Evolutionary conservation across 176 grass and related monocot genomes (phyloP).

Genomic region (Triticum dicoccoides): DNA sequence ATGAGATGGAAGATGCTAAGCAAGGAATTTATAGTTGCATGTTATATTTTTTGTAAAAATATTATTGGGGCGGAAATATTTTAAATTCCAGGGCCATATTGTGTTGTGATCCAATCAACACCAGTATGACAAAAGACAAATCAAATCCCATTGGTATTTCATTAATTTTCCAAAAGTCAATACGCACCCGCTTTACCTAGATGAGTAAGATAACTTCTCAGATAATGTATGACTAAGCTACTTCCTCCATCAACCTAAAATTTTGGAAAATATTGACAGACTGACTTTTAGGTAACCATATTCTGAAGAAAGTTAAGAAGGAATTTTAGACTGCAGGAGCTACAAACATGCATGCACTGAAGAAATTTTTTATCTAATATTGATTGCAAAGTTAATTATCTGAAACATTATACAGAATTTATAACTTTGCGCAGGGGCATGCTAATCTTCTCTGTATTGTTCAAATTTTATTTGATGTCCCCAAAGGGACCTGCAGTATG

Average conservation of each 20-base stretch:
- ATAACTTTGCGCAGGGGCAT: not conserved
- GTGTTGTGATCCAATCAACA: not conserved
- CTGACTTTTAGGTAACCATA: not conserved
- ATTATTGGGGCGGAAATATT: not conserved
- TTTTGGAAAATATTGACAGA: not conserved
- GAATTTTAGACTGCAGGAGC: not conserved
- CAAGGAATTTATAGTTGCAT: not conserved
- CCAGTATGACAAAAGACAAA: not conserved
- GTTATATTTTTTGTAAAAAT: not conserved
- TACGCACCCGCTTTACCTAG: not conserved
- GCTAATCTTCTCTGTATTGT: too few species aligned
- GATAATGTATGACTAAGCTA: not conserved
- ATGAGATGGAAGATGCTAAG: constrained; percentile 4
- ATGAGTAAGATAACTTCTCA: not conserved
- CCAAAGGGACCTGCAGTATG: too few species aligned
- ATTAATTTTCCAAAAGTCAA: not conserved
- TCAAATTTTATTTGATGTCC: too few species aligned
- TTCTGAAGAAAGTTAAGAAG: not conserved
- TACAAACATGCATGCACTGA: not conserved
- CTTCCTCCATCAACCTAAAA: not conserved
- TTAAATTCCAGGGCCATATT: not conserved
- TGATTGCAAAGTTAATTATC: not conserved
- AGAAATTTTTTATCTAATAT: not conserved
- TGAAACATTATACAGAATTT: not conserved
- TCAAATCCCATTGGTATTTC: not conserved